These are phyloP conservation scores for Candida gigantensis DNA, from an alignment of 1,139 yeast genomes.

Conservation along the genomic window DNA sequence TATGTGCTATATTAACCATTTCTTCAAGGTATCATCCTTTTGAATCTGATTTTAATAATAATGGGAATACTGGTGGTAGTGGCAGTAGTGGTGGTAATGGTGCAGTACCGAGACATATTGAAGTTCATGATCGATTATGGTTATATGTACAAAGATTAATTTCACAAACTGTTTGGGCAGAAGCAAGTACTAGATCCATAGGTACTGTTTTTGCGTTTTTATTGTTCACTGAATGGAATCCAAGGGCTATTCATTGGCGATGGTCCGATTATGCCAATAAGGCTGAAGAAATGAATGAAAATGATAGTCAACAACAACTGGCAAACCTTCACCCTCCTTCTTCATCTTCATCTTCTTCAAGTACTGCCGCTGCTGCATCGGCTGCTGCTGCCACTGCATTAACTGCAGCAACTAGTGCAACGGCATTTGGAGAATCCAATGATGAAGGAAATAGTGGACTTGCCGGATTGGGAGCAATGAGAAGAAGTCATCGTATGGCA, in stretches of 20 bases:
- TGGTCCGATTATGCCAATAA: conserved; percentile 84
- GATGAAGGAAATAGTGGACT: conserved; percentile 36
- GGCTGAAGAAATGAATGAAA: conserved; percentile 39
- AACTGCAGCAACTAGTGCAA: conserved; percentile 1
- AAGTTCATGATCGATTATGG: conserved; percentile 80
- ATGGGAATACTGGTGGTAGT: too few relatives aligned
- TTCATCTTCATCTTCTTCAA: neutral
- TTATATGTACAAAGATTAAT: conserved; percentile 77
- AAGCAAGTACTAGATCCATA: conserved; percentile 81
- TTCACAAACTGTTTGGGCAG: conserved; percentile 93
- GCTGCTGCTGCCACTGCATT: conserved; percentile 8
- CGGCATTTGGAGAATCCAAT: conserved; percentile 2
- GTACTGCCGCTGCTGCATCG: conserved; percentile 1
- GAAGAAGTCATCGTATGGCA: conserved; percentile 86
- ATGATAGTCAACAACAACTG: conserved; percentile 8
- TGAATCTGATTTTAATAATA: conserved; percentile 24
- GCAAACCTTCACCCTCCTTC: neutral
- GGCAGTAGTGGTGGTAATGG: too few relatives aligned
- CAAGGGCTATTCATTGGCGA: conserved; percentile 88
- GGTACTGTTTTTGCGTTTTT: conserved; percentile 86
- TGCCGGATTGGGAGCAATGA: conserved; percentile 82
- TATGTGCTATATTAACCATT: conserved; percentile 79
- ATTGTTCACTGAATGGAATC: conserved; percentile 93
- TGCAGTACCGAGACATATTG: conserved; percentile 50
- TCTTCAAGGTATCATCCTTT: conserved; percentile 73